phyloP scores from a whole-genome alignment of 73 alveolate genomes.

The Blepharisma stoltei region DNA sequence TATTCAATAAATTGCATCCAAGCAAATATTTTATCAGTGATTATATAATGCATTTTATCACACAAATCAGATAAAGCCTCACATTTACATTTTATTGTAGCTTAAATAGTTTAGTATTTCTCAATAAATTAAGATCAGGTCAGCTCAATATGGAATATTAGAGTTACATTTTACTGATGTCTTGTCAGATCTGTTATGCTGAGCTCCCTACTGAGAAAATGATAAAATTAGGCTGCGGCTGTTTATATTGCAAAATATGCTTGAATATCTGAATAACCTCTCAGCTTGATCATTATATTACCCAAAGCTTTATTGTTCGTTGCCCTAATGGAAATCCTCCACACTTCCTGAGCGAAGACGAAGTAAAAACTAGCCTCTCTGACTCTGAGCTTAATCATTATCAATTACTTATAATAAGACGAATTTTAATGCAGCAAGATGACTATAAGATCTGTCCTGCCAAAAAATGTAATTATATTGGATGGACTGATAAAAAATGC shows the following conservation, averaged over 20 bases:
- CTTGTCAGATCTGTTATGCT: too few species aligned
- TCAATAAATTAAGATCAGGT: too few species aligned
- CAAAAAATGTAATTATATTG: slow-evolving; percentile 14
- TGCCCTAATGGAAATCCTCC: slow-evolving; percentile 12
- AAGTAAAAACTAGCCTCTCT: background rate
- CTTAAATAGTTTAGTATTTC: too few species aligned
- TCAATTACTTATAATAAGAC: background rate
- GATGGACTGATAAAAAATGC: slow-evolving; percentile 7
- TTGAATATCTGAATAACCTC: background rate
- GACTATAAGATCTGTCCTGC: background rate
- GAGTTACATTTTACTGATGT: too few species aligned
- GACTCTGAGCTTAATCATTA: background rate
- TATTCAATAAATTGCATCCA: too few species aligned
- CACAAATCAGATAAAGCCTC: too few species aligned
- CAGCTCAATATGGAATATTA: too few species aligned
- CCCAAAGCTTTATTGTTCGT: background rate
- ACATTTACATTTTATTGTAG: too few species aligned
- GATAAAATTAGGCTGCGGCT: background rate
- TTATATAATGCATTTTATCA: too few species aligned
- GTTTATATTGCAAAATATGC: background rate
- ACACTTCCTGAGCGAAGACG: background rate
- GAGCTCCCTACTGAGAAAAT: too few species aligned
- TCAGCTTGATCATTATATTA: background rate
- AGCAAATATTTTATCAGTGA: too few species aligned
- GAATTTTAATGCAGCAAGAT: background rate